A percentile compares a stretch with the other conserved stretches of the same genome.
Conservation (phyloP, 495 filamentous ascomycete species). For the Neurospora sp. region DNA sequence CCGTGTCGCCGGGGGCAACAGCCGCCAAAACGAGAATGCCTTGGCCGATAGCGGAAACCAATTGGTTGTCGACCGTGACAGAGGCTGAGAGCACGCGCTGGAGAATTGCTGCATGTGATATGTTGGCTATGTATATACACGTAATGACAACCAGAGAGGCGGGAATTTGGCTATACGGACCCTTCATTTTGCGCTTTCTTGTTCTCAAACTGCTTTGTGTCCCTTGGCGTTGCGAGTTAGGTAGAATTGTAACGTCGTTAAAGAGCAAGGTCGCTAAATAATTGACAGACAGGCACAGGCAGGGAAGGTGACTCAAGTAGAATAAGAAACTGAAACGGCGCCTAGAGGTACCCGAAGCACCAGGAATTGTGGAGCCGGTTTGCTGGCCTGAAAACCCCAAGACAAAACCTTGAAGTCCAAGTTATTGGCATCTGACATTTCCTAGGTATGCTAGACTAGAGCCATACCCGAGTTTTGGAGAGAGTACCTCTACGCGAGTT, state of each 20-base stretch:
- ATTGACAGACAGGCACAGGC: neutral
- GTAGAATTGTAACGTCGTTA: neutral
- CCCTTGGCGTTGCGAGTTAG: neutral
- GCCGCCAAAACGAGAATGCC: conserved; percentile 89
- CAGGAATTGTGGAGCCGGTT: neutral
- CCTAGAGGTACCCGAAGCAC: neutral
- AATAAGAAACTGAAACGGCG: neutral
- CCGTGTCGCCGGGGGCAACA: conserved; percentile 79
- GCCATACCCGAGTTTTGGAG: neutral
- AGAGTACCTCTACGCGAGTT: neutral
- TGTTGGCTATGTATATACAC: neutral
- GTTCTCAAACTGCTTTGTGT: neutral
- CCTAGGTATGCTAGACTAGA: neutral
- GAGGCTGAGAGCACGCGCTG: conserved; percentile 94
- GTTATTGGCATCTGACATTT: neutral
- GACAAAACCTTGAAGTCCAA: neutral
- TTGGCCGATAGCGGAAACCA: conserved; percentile 82
- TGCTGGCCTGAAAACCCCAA: neutral
- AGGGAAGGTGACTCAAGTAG: neutral
- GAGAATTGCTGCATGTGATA: conserved; percentile 58
- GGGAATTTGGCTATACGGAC: conserved; percentile 3
- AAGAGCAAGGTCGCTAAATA: neutral
- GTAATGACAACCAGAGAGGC: conserved; percentile 2
- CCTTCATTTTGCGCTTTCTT: conserved; percentile 16
- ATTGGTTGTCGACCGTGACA: conserved; percentile 88